Evolutionary conservation across 108 stramenopile genomes (phyloP), one percentile per base, ranked within the genome.

Genomic region (Cyclotella kingstonii): DNA sequence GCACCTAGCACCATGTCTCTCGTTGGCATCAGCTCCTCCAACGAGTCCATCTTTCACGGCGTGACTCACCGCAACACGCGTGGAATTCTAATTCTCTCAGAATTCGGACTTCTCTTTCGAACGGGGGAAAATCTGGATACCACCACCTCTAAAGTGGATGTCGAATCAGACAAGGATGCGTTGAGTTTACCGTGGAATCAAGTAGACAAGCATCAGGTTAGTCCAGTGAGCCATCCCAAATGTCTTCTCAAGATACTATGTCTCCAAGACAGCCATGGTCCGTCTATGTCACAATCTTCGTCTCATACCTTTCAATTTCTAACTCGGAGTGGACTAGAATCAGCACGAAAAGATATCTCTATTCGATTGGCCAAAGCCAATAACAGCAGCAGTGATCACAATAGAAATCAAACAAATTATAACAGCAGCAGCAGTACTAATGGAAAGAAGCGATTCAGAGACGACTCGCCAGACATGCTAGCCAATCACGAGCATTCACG

Each of bases 161-260:
- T 3, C 2, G 15, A 40, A 14, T 15, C 39, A 2, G 39, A 4
- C 39, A 40, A 40, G 2, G 35, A 18, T 36, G 52, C 21, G 0
- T 26, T 56, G 9, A 40, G 33, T 1, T 17, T 56, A 39, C 58
- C 83, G 12, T 92, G 91, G 91, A 68, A 55, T 34, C 44, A 60
- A 19, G 53, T 90, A 18, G 15, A 60, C 52, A 94, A 94, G 64
- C 92, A 94, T 76, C 92, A 94, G 79, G 89, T 94, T 33, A 86
- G 85, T 54, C 89, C 92, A 14, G 84, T 70, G 26, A 60, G 58
- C 11, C 83, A 90, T 74, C 87, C 92, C 19, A 87, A 82, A 62
- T 33, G 81, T n/a, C 45, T 94, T 33, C 67, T 94, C 40, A 89
- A 86, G 52, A 40, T 94, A 5, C 38, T 87, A 14, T 31, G 34